A percentile compares a stretch with the other conserved stretches of the same genome.
Evolutionary conservation across 1,284 basidiomycete species (phyloP).

Genomic region (Coniferiporia weirii): DNA sequence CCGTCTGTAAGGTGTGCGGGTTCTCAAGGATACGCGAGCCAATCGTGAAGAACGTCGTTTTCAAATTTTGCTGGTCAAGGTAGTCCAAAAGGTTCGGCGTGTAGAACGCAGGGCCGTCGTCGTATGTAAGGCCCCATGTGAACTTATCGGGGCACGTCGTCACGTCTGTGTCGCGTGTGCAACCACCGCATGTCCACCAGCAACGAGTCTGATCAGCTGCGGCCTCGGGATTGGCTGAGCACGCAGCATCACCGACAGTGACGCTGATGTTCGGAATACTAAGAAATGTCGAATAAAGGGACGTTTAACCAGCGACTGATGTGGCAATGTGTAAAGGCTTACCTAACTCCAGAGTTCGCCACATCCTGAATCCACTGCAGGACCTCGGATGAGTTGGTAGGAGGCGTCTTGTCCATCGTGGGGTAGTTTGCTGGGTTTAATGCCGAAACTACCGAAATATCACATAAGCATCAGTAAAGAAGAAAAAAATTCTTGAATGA

Average conservation of each 20-base stretch:
- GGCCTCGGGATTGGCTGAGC: constrained; percentile 55
- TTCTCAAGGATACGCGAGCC: constrained; percentile 69
- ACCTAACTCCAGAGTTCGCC: constrained; percentile 40
- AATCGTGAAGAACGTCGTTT: constrained; percentile 84
- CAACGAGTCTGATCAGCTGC: constrained; percentile 52
- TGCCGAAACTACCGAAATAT: constrained; percentile 18
- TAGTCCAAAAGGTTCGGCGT: constrained; percentile 70
- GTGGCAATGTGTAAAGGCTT: not conserved
- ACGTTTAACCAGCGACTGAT: not conserved
- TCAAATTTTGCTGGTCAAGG: constrained; percentile 62
- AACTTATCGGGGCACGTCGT: constrained; percentile 65
- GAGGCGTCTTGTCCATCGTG: constrained; percentile 60
- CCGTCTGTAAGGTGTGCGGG: constrained; percentile 58
- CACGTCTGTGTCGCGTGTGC: constrained; percentile 64
- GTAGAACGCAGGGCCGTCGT: constrained; percentile 77
- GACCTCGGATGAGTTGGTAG: constrained; percentile 63
- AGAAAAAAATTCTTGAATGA: too few species aligned
- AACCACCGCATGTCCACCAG: constrained; percentile 88
- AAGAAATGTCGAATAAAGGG: not conserved
- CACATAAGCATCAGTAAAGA: constrained; percentile 1
- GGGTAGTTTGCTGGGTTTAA: constrained; percentile 55
- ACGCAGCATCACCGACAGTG: constrained; percentile 51
- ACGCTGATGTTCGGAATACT: constrained; percentile 47
- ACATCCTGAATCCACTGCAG: constrained; percentile 70
- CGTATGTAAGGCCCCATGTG: constrained; percentile 70